Evolutionary conservation across 331 rosid species (phyloP).

Genomic region (Pyrus hybrid): DNA sequence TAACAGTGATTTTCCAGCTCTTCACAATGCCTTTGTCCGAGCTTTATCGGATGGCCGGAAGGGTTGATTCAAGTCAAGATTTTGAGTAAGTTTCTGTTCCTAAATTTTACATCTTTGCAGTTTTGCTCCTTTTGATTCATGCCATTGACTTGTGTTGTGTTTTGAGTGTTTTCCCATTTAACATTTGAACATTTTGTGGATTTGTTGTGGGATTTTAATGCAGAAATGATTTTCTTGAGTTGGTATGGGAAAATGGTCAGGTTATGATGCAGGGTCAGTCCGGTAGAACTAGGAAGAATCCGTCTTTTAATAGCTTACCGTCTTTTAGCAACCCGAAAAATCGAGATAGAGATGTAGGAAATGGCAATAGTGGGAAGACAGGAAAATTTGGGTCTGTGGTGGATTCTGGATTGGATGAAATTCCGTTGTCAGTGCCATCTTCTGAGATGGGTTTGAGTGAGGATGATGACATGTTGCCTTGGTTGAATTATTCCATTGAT

Average conservation of each 20-base stretch:
- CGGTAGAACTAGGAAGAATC: slow-evolving; percentile 41
- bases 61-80: slow-evolving; percentile 44
- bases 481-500: slow-evolving; percentile 61
- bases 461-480: slow-evolving; percentile 63
- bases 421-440: slow-evolving; percentile 44
- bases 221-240: slow-evolving; percentile 73
- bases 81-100: slow-evolving; percentile 41
- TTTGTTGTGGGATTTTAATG: slow-evolving; percentile 17
- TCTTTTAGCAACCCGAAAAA: slow-evolving; percentile 32
- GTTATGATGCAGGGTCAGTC: slow-evolving; percentile 64
- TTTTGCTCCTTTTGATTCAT: slow-evolving; percentile 10
- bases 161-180: background rate
- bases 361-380: slow-evolving; percentile 34
- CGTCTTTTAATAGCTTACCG: slow-evolving; percentile 31
- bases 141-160: slow-evolving; percentile 7
- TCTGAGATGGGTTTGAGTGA: slow-evolving; percentile 41
- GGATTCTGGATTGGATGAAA: slow-evolving; percentile 43
- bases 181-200: slow-evolving; percentile 4
- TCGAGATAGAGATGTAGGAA: slow-evolving; percentile 34
- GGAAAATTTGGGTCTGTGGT: slow-evolving; percentile 47
- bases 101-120: background rate
- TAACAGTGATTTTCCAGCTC: slow-evolving; percentile 12
- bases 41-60: slow-evolving; percentile 45
- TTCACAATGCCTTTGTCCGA: slow-evolving; percentile 67
- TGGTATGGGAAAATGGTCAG: slow-evolving; percentile 78